A percentile compares a stretch with the other conserved stretches of the same genome.
These are phyloP conservation scores for Pholiota molesta DNA, from an alignment of 768 basidiomycete species.

Conservation along the genomic window DNA sequence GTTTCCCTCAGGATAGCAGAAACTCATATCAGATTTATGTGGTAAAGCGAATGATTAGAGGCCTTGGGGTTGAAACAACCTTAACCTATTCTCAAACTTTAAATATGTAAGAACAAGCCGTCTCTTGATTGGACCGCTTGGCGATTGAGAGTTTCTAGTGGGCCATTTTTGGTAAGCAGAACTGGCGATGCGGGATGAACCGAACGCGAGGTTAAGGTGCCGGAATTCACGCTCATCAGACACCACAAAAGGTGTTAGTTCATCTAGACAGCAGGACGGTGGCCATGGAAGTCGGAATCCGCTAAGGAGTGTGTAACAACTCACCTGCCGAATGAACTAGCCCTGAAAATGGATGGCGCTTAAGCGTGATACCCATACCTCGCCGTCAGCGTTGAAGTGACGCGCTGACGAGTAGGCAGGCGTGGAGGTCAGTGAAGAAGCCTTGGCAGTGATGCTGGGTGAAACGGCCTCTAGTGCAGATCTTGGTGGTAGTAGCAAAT, in stretches of 20 bases:
- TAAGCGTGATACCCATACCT: constrained; percentile 86
- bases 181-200: constrained; percentile 72
- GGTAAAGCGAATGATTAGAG: constrained; percentile 91
- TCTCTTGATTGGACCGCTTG: constrained; percentile 82
- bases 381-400: constrained; percentile 75
- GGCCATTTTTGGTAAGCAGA: constrained; percentile 82
- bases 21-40: constrained; percentile 62
- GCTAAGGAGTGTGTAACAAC: constrained; percentile 50
- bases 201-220: constrained; percentile 76
- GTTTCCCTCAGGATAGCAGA: constrained; percentile 74
- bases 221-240: constrained; percentile 84
- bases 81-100: constrained; percentile 84
- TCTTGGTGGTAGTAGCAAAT: constrained; percentile 91
- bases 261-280: constrained; percentile 50
- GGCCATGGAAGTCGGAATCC: constrained; percentile 24
- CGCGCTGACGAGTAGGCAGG: constrained; percentile 76
- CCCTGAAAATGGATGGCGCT: constrained; percentile 92
- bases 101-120: constrained; percentile 85
- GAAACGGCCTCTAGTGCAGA: constrained; percentile 81
- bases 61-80: constrained; percentile 88
- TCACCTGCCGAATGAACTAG: constrained; percentile 91
- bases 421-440: constrained; percentile 81
- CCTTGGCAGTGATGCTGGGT: constrained; percentile 64
- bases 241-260: constrained; percentile 86
- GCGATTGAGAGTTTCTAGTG: constrained; percentile 81